Percentiles rank a stretch among this genome's conserved stretches.
phyloP scores from a whole-genome alignment of 2,329 filamentous ascomycete genomes.

The Coniochaeta ligniaria region DNA sequence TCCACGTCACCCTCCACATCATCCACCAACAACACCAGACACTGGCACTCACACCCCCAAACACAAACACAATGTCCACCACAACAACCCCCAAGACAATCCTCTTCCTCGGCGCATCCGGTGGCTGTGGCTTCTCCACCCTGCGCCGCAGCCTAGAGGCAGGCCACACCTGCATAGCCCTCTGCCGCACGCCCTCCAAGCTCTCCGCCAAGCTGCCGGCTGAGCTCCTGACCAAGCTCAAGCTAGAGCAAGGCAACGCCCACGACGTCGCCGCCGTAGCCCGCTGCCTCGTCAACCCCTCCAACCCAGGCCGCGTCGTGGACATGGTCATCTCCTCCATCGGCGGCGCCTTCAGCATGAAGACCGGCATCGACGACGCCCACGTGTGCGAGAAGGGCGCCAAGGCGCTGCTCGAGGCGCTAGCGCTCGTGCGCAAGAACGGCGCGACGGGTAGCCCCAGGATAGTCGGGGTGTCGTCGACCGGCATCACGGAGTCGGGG shows the following conservation, averaged over 20 bases:
- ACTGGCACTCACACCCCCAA: neutral
- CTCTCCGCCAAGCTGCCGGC: conserved; percentile 25
- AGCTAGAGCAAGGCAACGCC: conserved; percentile 38
- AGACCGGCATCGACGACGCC: conserved; percentile 33
- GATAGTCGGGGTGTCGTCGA: conserved; percentile 28
- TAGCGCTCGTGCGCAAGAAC: conserved; percentile 20
- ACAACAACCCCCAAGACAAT: conserved; percentile 27
- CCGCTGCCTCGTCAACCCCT: conserved; percentile 23
- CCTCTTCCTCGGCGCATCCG: conserved; percentile 46
- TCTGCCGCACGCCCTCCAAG: conserved; percentile 43
- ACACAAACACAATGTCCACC: conserved; percentile 7
- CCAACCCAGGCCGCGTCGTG: conserved; percentile 24
- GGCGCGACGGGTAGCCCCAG: conserved; percentile 12
- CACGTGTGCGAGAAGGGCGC: conserved; percentile 40
- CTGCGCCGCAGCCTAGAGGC: conserved; percentile 37
- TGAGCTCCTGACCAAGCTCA: conserved; percentile 24
- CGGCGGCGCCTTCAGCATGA: conserved; percentile 27
- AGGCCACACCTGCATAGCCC: conserved; percentile 37
- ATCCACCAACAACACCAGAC: no score
- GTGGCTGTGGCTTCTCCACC: conserved; percentile 38
- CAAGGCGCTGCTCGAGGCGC: conserved; percentile 29
- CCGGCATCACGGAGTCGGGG: conserved; percentile 29
- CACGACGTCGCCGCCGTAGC: conserved; percentile 30
- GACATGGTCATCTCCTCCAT: conserved; percentile 41
- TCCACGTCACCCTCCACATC: no score